phyloP scores from a whole-genome alignment of 148 eudicot genomes.

The Arbutus unedo region DNA sequence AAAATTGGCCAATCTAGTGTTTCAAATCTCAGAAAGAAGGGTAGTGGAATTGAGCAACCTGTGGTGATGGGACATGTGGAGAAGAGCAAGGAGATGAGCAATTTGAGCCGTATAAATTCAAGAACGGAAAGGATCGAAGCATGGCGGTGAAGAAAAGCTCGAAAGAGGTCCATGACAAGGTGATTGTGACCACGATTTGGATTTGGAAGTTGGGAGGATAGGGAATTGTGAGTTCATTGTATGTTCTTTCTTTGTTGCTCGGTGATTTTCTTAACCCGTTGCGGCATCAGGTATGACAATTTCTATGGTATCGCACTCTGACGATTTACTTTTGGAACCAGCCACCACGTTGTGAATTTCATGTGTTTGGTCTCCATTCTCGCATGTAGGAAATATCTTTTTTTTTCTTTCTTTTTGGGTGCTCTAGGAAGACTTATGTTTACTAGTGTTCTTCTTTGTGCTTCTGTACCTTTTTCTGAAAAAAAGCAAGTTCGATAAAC shows the following conservation, averaged over 20 bases:
- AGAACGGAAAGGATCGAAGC: conserved; percentile 60
- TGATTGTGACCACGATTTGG: not conserved
- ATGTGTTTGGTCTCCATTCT: not conserved
- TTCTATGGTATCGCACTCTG: not conserved
- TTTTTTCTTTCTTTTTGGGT: not conserved
- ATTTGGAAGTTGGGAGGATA: not conserved
- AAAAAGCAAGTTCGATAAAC: not conserved
- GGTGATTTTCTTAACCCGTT: conserved; percentile 9
- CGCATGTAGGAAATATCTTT: not conserved
- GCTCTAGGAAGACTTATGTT: not conserved
- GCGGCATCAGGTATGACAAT: not conserved
- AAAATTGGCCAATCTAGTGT: conserved; percentile 39
- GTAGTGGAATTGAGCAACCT: conserved; percentile 20
- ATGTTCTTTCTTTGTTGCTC: conserved; percentile 15
- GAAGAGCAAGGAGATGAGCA: conserved; percentile 51
- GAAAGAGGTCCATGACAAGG: not conserved
- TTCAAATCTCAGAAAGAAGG: conserved; percentile 26
- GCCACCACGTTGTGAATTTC: not conserved
- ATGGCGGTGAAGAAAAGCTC: conserved; percentile 49
- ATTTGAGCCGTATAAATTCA: conserved; percentile 31
- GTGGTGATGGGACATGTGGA: conserved; percentile 25
- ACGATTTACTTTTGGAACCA: conserved; percentile 1
- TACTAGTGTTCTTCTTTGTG: not conserved
- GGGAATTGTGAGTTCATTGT: conserved; percentile 10
- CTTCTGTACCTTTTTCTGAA: not conserved